Percentiles rank a stretch among this genome's conserved stretches.
Conservation (phyloP, 2,329 filamentous ascomycete genomes). For the Scedosporium boydii region DNA sequence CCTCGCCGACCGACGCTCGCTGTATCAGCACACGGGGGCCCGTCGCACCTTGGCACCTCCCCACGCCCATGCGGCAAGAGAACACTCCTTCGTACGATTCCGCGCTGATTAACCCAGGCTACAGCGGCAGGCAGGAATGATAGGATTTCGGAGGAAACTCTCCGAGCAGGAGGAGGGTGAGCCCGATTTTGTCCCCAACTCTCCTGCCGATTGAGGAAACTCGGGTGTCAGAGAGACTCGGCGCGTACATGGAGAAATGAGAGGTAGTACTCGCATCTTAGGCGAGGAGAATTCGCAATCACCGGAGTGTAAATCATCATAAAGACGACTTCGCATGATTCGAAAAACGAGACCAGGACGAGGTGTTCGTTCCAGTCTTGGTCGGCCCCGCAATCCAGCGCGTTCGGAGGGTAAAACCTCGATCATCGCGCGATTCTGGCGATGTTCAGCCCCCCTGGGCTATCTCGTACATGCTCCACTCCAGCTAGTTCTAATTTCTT, state of each 20-base stretch:
- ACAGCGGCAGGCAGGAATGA: too few relatives aligned
- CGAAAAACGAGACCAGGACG: not conserved
- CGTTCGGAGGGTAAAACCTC: not conserved
- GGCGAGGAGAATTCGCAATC: not conserved
- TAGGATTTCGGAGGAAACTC: too few relatives aligned
- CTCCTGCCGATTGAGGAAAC: not conserved
- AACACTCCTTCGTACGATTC: too few relatives aligned
- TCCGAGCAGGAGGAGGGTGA: too few relatives aligned
- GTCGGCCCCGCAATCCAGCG: not conserved
- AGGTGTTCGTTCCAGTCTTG: not conserved
- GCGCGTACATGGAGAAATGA: not conserved
- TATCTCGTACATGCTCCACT: not conserved
- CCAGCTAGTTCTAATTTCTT: not conserved
- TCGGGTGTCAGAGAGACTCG: not conserved
- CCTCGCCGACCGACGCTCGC: too few relatives aligned
- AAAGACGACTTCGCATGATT: not conserved
- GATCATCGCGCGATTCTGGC: not conserved
- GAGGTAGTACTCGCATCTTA: not conserved
- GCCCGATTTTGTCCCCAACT: not conserved
- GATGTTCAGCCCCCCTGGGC: not conserved
- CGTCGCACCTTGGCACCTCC: too few relatives aligned
- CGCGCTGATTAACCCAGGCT: too few relatives aligned
- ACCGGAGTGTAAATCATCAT: not conserved
- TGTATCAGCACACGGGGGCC: too few relatives aligned
- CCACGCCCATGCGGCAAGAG: too few relatives aligned